Base-by-base conservation (phyloP, 2,329 filamentous ascomycete species). In the Plectosphaerella sp. region DNA sequence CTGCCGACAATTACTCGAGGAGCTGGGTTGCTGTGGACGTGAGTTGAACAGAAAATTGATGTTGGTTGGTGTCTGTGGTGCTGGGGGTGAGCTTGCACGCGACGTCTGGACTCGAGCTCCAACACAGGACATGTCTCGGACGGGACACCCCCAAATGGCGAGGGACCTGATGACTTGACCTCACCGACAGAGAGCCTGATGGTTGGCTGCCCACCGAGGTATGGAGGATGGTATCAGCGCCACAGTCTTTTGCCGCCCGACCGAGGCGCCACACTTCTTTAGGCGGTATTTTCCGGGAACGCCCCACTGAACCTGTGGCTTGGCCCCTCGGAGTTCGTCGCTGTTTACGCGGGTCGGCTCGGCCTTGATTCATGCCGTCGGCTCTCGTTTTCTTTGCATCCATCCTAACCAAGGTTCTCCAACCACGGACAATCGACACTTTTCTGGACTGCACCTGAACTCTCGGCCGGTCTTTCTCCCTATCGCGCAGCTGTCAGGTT, bases 311-410 rank as follows among this genome's bases (percentile, higher is more conserved):
- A 25, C 5, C 16, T 39, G 47, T 48, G 47, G 47, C 47, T 37
- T 15, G 16, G 18, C 20, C 28, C 9, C 48, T 49, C 48, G 48
- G 48, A 49, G 24, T 49, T 33, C 48, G 48, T 49, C 48, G 48
- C 48, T 43, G 48, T 49, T 49, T 49, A 45, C 36, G 22, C 48
- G 37, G 48, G 33, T 49, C 48, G 48, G 48, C 48, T 49, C 48
- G 48, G 48, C 48, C 48, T 49, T 49, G 39, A 22, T 43, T 43
- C 22, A 43, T 43, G 48, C 48, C 39, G 39, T 49, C 48, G 48
- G 48, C 18, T 49, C 43, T 49, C 48, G 37, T 33, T 43, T 49
- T 49, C 39, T 49, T 28, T 49, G 25, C 48, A 49, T 37, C 39
- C 28, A 48, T 41, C 22, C 41, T 18, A 43, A 11, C 41, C 41